phyloP scores from a whole-genome alignment of 352 stramenopile species.

The Phytophthora quininea region DNA sequence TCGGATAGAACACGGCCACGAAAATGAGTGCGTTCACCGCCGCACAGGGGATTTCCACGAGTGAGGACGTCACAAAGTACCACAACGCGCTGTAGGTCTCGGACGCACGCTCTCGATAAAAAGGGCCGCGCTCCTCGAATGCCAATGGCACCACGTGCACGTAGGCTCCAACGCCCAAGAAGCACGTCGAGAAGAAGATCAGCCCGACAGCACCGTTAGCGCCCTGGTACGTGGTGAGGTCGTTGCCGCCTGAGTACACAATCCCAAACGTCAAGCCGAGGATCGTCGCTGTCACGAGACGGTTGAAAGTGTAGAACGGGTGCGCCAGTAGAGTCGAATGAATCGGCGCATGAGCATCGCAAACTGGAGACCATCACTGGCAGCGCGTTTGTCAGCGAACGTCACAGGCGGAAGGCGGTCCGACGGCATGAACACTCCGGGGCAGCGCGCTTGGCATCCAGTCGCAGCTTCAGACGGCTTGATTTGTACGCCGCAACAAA shows the following conservation, averaged over 20 bases:
- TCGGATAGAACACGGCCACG: conserved; percentile 71
- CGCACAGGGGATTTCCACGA: conserved; percentile 87
- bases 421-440: conserved; percentile 45
- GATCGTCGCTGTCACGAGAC: conserved; percentile 44
- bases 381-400: conserved; percentile 37
- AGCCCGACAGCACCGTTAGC: conserved; percentile 61
- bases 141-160: conserved; percentile 74
- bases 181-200: conserved; percentile 83
- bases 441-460: conserved; percentile 37
- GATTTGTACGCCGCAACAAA: conserved; percentile 42
- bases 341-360: conserved; percentile 61
- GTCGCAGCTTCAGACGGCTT: conserved; percentile 33
- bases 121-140: conserved; percentile 86
- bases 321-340: conserved; percentile 84
- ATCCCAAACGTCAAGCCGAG: conserved; percentile 54
- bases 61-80: conserved; percentile 77
- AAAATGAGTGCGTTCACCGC: conserved; percentile 59
- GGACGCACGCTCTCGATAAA: conserved; percentile 91
- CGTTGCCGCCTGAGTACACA: conserved; percentile 44
- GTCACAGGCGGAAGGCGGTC: conserved; percentile 30
- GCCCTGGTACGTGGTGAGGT: conserved; percentile 45
- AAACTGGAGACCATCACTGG: conserved; percentile 40
- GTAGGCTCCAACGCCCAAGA: conserved; percentile 74
- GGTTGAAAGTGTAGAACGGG: conserved; percentile 79
- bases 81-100: conserved; percentile 89